Evolutionary conservation across 495 filamentous ascomycete species (phyloP).

Genomic region (Neurospora pannonica): DNA sequence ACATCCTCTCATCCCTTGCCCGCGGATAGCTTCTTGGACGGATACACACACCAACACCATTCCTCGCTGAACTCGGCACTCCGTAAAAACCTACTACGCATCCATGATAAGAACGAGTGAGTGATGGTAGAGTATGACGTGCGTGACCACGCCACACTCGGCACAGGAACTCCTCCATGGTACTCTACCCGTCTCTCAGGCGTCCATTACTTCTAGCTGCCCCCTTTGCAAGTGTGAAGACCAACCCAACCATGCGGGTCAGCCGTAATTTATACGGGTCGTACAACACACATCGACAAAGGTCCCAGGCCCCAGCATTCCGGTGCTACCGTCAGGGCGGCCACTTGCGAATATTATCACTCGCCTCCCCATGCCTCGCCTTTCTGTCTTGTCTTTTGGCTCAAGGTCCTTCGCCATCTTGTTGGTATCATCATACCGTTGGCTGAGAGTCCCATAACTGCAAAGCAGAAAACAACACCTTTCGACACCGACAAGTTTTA

Average conservation of each 20-base stretch:
- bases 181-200: conserved; percentile 1
- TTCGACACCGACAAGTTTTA: conserved; percentile 3
- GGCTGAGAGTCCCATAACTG: conserved; percentile 1
- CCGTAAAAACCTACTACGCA: background rate
- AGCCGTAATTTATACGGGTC: conserved; percentile 2
- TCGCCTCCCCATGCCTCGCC: background rate
- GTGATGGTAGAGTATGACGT: conserved; percentile 10
- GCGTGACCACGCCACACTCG: conserved; percentile 16
- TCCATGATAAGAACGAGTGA: background rate
- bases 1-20: background rate
- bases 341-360: conserved; percentile 3
- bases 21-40: background rate
- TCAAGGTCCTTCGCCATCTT: background rate
- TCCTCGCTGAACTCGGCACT: conserved; percentile 4
- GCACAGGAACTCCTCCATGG: conserved; percentile 1
- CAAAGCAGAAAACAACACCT: background rate
- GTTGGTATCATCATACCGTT: conserved; percentile 2
- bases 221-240: background rate
- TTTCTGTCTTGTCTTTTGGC: background rate
- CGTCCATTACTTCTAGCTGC: background rate
- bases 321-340: conserved; percentile 3
- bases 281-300: conserved; percentile 6
- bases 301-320: conserved; percentile 1
- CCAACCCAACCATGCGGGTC: conserved; percentile 2
- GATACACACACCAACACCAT: background rate